These are phyloP conservation scores for Ogataea neopini DNA, from an alignment of 805 yeast species.

Conservation along the genomic window DNA sequence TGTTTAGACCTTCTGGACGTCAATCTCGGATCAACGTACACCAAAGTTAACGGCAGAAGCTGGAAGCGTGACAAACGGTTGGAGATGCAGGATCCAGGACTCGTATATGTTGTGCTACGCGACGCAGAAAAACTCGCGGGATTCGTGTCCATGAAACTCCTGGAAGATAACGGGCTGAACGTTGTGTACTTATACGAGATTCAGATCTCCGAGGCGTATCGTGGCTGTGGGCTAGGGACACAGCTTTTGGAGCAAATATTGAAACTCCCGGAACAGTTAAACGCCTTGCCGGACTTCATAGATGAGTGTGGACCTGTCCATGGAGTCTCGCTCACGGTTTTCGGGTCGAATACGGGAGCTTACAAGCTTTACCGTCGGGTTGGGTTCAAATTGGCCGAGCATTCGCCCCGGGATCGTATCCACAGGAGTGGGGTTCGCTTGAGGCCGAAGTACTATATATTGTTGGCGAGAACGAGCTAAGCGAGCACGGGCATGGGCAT, in stretches of 20 bases:
- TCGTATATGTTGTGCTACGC: conserved; percentile 38
- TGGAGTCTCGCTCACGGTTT: conserved; percentile 51
- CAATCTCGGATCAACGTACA: conserved; percentile 31
- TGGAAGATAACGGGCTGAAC: conserved; percentile 39
- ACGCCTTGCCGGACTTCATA: conserved; percentile 7
- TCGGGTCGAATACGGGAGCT: conserved; percentile 45
- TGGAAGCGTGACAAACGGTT: conserved; percentile 44
- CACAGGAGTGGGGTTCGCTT: conserved; percentile 45
- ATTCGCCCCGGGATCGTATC: conserved; percentile 46
- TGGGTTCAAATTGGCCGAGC: conserved; percentile 40
- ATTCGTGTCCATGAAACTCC: conserved; percentile 49
- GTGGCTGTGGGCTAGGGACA: conserved; percentile 42
- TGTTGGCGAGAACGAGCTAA: not conserved
- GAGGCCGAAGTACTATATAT: conserved; percentile 47
- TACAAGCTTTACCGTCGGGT: conserved; percentile 42
- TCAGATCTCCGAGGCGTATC: conserved; percentile 42
- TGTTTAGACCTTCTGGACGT: conserved; percentile 28
- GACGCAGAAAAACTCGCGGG: conserved; percentile 31
- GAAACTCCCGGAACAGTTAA: conserved; percentile 26
- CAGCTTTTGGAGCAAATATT: conserved; percentile 41
- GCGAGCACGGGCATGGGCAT: too few relatives aligned
- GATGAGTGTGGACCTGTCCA: conserved; percentile 10
- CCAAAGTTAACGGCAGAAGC: conserved; percentile 34
- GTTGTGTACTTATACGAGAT: conserved; percentile 59
- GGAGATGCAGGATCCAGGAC: conserved; percentile 51